These are phyloP conservation scores for Fallopia convolvulus DNA, from an alignment of 148 eudicot genomes.

Conservation along the genomic window DNA sequence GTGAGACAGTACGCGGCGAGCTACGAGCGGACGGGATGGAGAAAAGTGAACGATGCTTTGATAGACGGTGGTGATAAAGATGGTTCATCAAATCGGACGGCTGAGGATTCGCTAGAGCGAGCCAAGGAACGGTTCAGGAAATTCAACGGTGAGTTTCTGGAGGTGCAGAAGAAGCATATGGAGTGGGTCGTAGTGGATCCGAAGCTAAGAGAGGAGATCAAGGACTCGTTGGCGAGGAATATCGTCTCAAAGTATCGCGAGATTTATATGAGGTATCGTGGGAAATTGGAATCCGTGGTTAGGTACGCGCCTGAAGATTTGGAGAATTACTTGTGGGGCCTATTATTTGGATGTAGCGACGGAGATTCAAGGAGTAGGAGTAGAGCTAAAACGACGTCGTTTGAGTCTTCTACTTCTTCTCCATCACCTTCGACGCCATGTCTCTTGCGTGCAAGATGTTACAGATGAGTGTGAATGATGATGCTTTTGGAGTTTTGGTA, in stretches of 20 bases:
- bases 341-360: slow-evolving; percentile 19
- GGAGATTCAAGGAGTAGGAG: slow-evolving; percentile 15
- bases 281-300: slow-evolving; percentile 27
- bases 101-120: slow-evolving; percentile 24
- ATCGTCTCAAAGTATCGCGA: slow-evolving; percentile 35
- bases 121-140: slow-evolving; percentile 43
- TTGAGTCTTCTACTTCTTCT: neutral
- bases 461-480: neutral
- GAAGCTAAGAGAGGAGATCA: slow-evolving; percentile 58
- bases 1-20: slow-evolving; percentile 50
- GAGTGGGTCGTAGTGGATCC: slow-evolving; percentile 52
- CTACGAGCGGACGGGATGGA: slow-evolving; percentile 70
- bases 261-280: slow-evolving; percentile 31
- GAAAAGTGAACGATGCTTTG: slow-evolving; percentile 32
- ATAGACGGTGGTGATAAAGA: slow-evolving; percentile 2
- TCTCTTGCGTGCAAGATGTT: neutral
- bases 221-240: slow-evolving; percentile 33
- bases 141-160: slow-evolving; percentile 47
- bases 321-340: slow-evolving; percentile 56
- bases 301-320: slow-evolving; percentile 73
- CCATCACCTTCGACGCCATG: neutral
- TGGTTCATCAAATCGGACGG: slow-evolving; percentile 31
- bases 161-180: slow-evolving; percentile 48
- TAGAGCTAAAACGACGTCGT: neutral
- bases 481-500: too few relatives aligned